Percentiles rank a stretch among this genome's conserved stretches.
These are phyloP conservation scores for Gracilaria vermiculophylla DNA, from an alignment of 23 red algal species.

Conservation along the genomic window DNA sequence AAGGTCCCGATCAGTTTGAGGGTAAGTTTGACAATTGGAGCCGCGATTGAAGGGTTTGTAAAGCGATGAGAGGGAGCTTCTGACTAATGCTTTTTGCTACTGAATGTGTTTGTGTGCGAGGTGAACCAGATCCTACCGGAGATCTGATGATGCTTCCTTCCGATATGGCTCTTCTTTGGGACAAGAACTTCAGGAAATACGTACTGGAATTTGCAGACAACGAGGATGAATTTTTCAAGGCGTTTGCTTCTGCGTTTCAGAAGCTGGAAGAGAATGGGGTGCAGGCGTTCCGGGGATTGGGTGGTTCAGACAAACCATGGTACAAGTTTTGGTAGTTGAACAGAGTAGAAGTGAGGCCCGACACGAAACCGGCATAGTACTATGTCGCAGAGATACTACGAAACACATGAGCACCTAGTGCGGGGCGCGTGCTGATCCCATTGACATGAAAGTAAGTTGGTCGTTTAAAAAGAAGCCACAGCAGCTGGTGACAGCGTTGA, in stretches of 20 bases:
- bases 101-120: no score
- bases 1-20: constrained; percentile 62
- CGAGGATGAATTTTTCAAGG: constrained; percentile 65
- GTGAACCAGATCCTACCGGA: constrained; percentile 73
- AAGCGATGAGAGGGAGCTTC: no score
- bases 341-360: background rate
- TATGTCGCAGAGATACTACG: background rate
- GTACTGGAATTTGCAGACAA: constrained; percentile 65
- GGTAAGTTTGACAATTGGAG: background rate
- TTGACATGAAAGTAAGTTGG: no score
- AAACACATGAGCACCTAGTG: background rate
- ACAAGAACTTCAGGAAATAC: constrained; percentile 79
- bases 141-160: constrained; percentile 78
- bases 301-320: constrained; percentile 49
- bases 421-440: no score
- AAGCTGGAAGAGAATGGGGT: constrained; percentile 84
- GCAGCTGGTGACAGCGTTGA: no score
- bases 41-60: no score
- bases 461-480: no score
- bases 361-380: background rate
- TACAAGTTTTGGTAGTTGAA: constrained; percentile 65
- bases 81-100: no score
- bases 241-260: constrained; percentile 77
- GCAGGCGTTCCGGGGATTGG: constrained; percentile 41
- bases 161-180: constrained; percentile 84